A percentile compares a stretch with the other conserved stretches of the same genome.
Evolutionary conservation across 148 eudicot genomes (phyloP).

Genomic region (Selenicereus undatus): DNA sequence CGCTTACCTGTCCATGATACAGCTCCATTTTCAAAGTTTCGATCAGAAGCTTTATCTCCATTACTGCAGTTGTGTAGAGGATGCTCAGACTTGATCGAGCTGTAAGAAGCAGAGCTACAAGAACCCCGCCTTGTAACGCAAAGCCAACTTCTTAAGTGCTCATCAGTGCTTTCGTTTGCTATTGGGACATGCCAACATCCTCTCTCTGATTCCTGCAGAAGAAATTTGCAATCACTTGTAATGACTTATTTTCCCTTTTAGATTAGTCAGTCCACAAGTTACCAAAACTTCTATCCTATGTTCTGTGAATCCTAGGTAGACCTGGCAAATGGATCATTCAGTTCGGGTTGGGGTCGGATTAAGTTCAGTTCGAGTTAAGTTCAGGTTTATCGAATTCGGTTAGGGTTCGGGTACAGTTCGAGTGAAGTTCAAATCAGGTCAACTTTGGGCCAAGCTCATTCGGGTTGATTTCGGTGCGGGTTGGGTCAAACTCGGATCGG

Average conservation of each 20-base stretch:
- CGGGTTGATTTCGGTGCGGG: too few species aligned
- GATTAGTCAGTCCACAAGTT: neutral
- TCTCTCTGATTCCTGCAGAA: conserved; percentile 52
- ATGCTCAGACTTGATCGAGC: neutral
- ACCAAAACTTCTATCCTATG: too few species aligned
- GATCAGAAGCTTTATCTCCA: neutral
- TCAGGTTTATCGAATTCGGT: too few species aligned
- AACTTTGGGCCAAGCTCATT: too few species aligned
- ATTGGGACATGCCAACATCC: conserved; percentile 69
- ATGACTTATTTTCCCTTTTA: neutral
- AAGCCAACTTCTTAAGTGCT: conserved; percentile 66
- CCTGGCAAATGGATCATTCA: too few species aligned
- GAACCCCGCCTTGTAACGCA: conserved; percentile 45
- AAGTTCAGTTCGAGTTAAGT: too few species aligned
- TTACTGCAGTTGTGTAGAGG: neutral
- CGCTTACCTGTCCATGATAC: neutral
- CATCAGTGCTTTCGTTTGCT: conserved; percentile 40
- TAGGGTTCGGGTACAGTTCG: too few species aligned
- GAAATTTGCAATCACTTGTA: neutral
- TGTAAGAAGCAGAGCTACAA: neutral
- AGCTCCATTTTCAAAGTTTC: conserved; percentile 3
- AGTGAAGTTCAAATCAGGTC: too few species aligned
- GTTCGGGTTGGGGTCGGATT: too few species aligned
- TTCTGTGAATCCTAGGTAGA: too few species aligned
- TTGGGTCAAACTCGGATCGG: too few species aligned